phyloP scores from a whole-genome alignment of 202 grass and related monocot species.

The Musa balbisiana region DNA sequence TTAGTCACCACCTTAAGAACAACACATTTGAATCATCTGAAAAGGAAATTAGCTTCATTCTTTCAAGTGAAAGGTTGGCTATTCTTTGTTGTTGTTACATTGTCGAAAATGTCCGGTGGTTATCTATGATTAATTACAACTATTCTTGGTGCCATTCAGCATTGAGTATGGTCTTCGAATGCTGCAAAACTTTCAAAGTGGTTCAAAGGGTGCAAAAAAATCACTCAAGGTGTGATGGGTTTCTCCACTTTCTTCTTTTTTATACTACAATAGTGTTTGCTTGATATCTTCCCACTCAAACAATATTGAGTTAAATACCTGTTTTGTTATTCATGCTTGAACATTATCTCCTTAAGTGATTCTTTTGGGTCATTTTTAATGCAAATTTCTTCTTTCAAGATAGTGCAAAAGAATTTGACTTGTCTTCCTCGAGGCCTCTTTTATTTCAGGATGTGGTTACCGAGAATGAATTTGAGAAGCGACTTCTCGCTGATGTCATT shows the following conservation, averaged over 20 bases:
- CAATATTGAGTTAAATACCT: not conserved
- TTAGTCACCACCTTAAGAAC: slow-evolving; percentile 26
- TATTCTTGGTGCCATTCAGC: not conserved
- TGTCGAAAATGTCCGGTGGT: not conserved
- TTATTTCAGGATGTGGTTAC: slow-evolving; percentile 65
- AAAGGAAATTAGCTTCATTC: slow-evolving; percentile 6
- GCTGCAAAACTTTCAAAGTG: slow-evolving; percentile 17
- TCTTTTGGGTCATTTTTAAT: not conserved
- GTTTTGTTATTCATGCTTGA: not conserved
- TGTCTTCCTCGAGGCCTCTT: not conserved
- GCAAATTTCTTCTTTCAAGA: not conserved
- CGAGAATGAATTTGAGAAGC: slow-evolving; percentile 97
- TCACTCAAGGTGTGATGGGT: slow-evolving; percentile 12
- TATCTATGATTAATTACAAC: not conserved
- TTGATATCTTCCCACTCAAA: not conserved
- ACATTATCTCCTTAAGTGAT: not conserved
- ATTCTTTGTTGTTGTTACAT: not conserved
- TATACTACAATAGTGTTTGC: not conserved
- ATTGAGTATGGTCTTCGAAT: slow-evolving; percentile 8
- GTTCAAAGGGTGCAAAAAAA: slow-evolving; percentile 18
- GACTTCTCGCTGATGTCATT: slow-evolving; percentile 86
- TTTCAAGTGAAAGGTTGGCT: slow-evolving; percentile 24
- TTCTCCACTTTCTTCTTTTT: not conserved
- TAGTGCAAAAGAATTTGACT: not conserved
- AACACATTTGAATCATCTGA: slow-evolving; percentile 13